phyloP scores from a whole-genome alignment of 306 rosid species.

The Astragalus membranaceus region DNA sequence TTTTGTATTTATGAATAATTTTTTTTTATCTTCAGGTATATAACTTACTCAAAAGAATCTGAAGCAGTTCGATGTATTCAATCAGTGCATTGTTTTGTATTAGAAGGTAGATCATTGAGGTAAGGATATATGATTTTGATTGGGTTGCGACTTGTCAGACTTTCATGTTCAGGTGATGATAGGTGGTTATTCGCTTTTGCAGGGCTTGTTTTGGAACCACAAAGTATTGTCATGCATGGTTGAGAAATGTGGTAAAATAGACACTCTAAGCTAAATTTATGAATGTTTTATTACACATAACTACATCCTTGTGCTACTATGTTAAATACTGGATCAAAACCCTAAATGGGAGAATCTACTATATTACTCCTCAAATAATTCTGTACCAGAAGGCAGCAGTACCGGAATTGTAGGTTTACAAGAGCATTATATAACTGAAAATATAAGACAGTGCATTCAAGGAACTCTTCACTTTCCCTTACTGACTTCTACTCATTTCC shows the following conservation, averaged over 20 bases:
- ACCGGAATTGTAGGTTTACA: neutral
- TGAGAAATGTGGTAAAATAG: constrained; percentile 44
- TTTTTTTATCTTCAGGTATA: constrained; percentile 34
- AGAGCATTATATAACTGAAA: neutral
- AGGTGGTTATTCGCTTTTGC: constrained; percentile 22
- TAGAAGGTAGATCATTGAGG: constrained; percentile 52
- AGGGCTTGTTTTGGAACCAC: constrained; percentile 61
- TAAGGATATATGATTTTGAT: constrained; percentile 24
- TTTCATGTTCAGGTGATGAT: constrained; percentile 7
- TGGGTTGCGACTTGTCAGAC: constrained; percentile 16
- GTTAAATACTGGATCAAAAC: neutral
- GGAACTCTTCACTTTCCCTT: neutral
- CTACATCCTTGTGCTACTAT: neutral
- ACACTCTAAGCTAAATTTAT: constrained; percentile 1
- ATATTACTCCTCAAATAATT: neutral
- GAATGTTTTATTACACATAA: constrained; percentile 10
- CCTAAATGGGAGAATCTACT: neutral
- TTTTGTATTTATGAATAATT: neutral
- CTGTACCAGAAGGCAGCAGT: neutral
- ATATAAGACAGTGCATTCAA: neutral
- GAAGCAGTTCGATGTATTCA: constrained; percentile 51
- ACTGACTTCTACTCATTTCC: neutral
- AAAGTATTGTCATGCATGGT: constrained; percentile 57
- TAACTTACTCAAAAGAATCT: constrained; percentile 42
- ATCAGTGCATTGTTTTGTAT: constrained; percentile 45